A percentile compares a stretch with the other conserved stretches of the same genome.
Evolutionary conservation across 2,329 filamentous ascomycete genomes (phyloP).

Genomic region (Hypoxylon sp.): DNA sequence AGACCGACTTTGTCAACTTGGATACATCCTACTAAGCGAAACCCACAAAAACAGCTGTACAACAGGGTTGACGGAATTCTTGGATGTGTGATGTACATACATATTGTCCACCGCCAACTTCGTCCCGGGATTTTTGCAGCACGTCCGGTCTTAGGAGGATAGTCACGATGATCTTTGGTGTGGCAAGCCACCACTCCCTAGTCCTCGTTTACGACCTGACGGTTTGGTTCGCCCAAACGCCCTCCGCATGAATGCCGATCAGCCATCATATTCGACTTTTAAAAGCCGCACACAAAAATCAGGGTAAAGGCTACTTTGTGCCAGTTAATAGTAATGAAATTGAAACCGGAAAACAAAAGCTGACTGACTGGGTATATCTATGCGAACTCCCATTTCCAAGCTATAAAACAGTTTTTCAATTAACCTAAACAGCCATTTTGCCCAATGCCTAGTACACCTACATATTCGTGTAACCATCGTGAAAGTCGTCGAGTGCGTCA

Average conservation of each 20-base stretch:
- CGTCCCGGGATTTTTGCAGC: conserved; percentile 35
- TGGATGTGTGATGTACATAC: conserved; percentile 37
- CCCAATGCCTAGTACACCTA: conserved; percentile 36
- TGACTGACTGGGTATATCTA: conserved; percentile 43
- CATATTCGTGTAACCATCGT: conserved; percentile 42
- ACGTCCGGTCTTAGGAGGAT: conserved; percentile 45
- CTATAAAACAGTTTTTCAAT: conserved; percentile 21
- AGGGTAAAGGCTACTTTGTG: conserved; percentile 13
- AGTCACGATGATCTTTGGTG: conserved; percentile 45
- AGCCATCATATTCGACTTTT: conserved; percentile 32
- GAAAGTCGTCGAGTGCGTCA: conserved; percentile 33
- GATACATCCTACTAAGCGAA: conserved; percentile 29
- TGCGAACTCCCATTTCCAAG: conserved; percentile 37
- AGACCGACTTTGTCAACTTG: conserved; percentile 17
- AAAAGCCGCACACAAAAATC: conserved; percentile 39
- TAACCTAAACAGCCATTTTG: conserved; percentile 33
- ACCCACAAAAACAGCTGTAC: conserved; percentile 43
- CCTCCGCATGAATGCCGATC: conserved; percentile 40
- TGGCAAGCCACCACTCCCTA: conserved; percentile 43
- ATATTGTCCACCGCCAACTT: conserved; percentile 38
- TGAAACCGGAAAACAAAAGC: conserved; percentile 23
- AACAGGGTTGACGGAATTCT: conserved; percentile 36
- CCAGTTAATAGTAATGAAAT: conserved; percentile 29
- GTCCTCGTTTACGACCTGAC: conserved; percentile 17
- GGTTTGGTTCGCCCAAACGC: conserved; percentile 40